A percentile compares a stretch with the other conserved stretches of the same genome.
These are phyloP conservation scores for Saturnispora quitensis DNA, from an alignment of 805 yeast species.

Conservation along the genomic window DNA sequence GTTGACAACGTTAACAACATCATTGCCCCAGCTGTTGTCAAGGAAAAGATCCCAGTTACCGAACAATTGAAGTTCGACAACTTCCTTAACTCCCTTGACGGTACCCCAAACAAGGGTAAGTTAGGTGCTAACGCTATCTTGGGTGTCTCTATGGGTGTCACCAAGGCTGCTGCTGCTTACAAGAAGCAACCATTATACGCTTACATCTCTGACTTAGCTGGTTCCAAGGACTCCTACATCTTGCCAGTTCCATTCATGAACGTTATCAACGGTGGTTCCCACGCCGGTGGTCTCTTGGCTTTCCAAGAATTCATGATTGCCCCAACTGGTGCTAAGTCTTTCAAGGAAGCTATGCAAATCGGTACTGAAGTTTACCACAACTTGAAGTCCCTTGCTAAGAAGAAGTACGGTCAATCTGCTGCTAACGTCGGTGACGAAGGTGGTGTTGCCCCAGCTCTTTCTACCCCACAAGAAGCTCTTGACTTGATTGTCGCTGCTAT, in stretches of 20 bases:
- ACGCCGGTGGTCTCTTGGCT: conserved; percentile 99
- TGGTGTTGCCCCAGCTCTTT: conserved; percentile 99
- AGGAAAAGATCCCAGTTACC: conserved; percentile 72
- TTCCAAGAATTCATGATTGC: conserved; percentile 99
- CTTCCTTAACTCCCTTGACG: conserved; percentile 81
- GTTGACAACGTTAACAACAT: conserved; percentile 90
- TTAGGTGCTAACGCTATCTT: conserved; percentile 98
- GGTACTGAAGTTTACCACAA: conserved; percentile 98
- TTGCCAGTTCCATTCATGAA: conserved; percentile 99
- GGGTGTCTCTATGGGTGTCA: conserved; percentile 95
- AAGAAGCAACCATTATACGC: conserved; percentile 88
- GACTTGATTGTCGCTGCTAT: conserved; percentile 89
- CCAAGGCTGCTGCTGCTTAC: conserved; percentile 98
- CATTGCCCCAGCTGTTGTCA: conserved; percentile 89
- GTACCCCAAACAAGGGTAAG: conserved; percentile 95
- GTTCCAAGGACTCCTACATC: conserved; percentile 74
- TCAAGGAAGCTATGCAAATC: conserved; percentile 92
- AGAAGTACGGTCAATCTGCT: conserved; percentile 94
- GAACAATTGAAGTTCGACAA: conserved; percentile 84
- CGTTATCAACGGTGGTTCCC: conserved; percentile 99
- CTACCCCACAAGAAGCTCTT: conserved; percentile 93
- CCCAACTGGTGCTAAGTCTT: conserved; percentile 82
- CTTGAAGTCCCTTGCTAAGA: conserved; percentile 86
- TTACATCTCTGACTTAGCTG: conserved; percentile 78
- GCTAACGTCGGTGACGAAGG: conserved; percentile 99